Percentiles rank a stretch among this genome's conserved stretches.
Evolutionary conservation across 768 basidiomycete species (phyloP).

Genomic region (Hygrocybe coccinea): DNA sequence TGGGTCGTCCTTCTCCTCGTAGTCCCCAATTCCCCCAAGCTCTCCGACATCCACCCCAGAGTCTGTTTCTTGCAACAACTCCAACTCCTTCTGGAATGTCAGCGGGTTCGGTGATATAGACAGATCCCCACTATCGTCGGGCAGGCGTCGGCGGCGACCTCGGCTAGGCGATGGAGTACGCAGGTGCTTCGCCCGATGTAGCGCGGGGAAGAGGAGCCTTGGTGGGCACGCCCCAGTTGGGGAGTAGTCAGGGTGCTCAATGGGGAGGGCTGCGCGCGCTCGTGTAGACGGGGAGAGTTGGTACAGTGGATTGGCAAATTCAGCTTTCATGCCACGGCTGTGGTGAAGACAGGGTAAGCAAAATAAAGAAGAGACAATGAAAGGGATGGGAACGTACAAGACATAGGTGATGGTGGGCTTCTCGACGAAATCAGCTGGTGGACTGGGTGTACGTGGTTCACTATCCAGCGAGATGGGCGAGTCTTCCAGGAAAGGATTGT

Average conservation of each 20-base stretch:
- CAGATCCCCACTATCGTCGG: background rate
- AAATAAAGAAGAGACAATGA: background rate
- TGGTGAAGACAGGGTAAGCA: background rate
- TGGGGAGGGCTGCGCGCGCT: constrained; percentile 50
- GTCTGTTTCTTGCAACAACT: background rate
- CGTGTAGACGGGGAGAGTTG: constrained; percentile 42
- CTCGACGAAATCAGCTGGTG: constrained; percentile 36
- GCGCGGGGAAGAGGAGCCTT: constrained; percentile 49
- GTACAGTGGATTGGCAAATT: constrained; percentile 61
- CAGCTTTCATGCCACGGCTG: constrained; percentile 64
- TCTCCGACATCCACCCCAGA: background rate
- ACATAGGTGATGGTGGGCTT: constrained; percentile 65
- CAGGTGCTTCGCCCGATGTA: constrained; percentile 7
- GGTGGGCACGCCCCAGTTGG: constrained; percentile 52
- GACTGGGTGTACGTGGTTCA: constrained; percentile 37
- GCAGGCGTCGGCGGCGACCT: background rate
- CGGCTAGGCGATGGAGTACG: background rate
- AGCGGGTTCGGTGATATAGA: background rate
- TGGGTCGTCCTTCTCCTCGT: too few relatives aligned
- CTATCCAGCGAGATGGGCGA: constrained; percentile 33
- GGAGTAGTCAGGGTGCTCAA: constrained; percentile 62
- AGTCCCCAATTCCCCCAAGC: background rate
- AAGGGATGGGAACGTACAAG: constrained; percentile 49
- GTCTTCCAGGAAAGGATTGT: constrained; percentile 59
- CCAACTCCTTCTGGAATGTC: constrained; percentile 1